A percentile compares a stretch with the other conserved stretches of the same genome.
Evolutionary conservation across 1,139 yeast genomes (phyloP).

Genomic region (Komagataea norvegica): DNA sequence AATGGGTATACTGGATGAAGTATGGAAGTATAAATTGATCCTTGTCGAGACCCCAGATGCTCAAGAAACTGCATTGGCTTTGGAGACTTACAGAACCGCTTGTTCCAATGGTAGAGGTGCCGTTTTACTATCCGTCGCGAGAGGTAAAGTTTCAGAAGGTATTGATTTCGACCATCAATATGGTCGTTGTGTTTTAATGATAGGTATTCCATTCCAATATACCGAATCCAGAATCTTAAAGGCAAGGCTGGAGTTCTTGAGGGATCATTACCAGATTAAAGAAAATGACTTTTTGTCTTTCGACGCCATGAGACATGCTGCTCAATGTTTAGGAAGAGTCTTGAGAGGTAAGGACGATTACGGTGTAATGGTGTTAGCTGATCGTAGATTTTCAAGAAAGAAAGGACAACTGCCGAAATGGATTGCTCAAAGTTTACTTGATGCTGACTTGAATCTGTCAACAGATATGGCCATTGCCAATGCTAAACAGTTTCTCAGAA

Average conservation of each 20-base stretch:
- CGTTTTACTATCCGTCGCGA: slow-evolving; percentile 89
- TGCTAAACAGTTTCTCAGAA: slow-evolving; percentile 85
- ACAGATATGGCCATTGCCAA: slow-evolving; percentile 97
- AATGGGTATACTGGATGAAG: slow-evolving; percentile 97
- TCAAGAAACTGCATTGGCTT: slow-evolving; percentile 92
- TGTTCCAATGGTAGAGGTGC: slow-evolving; percentile 98
- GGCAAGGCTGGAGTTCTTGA: slow-evolving; percentile 86
- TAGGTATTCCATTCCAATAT: slow-evolving; percentile 98
- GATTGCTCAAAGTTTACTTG: slow-evolving; percentile 90
- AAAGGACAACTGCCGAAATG: slow-evolving; percentile 89
- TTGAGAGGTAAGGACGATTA: slow-evolving; percentile 97
- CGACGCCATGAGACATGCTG: slow-evolving; percentile 99
- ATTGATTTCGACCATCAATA: slow-evolving; percentile 98
- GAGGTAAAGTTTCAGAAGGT: slow-evolving; percentile 98
- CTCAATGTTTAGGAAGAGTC: slow-evolving; percentile 96
- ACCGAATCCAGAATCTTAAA: slow-evolving; percentile 94
- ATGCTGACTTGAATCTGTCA: slow-evolving; percentile 86
- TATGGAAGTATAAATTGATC: slow-evolving; percentile 93
- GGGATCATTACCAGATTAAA: slow-evolving; percentile 88
- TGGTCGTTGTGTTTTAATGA: slow-evolving; percentile 96
- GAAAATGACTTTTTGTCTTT: slow-evolving; percentile 93
- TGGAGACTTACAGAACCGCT: slow-evolving; percentile 93
- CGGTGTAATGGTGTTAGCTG: slow-evolving; percentile 98
- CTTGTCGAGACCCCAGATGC: slow-evolving; percentile 99
- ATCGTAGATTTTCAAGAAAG: slow-evolving; percentile 83